Conservation (phyloP, 1,284 basidiomycete species). For the Laetiporus sulphureus region DNA sequence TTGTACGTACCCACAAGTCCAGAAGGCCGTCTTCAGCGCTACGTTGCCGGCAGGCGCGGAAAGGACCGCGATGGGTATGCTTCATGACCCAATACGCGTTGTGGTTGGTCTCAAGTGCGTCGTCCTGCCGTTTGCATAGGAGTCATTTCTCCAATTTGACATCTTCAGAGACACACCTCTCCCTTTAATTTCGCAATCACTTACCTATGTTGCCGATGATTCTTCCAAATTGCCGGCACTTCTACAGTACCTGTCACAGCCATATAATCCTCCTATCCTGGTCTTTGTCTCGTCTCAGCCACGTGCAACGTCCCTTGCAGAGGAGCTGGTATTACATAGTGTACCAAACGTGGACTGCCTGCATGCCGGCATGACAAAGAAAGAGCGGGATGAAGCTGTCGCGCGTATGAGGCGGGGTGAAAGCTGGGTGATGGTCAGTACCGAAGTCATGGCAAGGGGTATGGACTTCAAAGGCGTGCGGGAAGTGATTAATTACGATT, state of each 20-base stretch:
- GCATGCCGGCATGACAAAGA: conserved; percentile 83
- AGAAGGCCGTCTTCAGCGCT: conserved; percentile 92
- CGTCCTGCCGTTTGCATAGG: background rate
- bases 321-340: conserved; percentile 80
- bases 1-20: conserved; percentile 68
- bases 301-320: conserved; percentile 84
- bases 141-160: conserved; percentile 2
- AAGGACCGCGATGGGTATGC: conserved; percentile 80
- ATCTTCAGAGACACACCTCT: conserved; percentile 33
- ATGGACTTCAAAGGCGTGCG: conserved; percentile 97
- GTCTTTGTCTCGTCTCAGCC: conserved; percentile 93
- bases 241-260: conserved; percentile 60
- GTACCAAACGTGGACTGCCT: conserved; percentile 88
- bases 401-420: conserved; percentile 81
- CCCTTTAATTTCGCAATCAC: conserved; percentile 78
- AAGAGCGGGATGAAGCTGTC: conserved; percentile 84
- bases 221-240: conserved; percentile 88
- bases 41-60: conserved; percentile 90
- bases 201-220: conserved; percentile 91
- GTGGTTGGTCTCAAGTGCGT: conserved; percentile 92
- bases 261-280: conserved; percentile 88
- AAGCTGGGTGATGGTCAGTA: conserved; percentile 90
- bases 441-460: conserved; percentile 93
- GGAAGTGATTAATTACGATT: conserved; percentile 96
- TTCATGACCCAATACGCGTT: conserved; percentile 79